Evolutionary conservation across 805 yeast species (phyloP), one percentile per base, ranked within the genome.

Genomic region (Trichomonascus vanleenenianus): DNA sequence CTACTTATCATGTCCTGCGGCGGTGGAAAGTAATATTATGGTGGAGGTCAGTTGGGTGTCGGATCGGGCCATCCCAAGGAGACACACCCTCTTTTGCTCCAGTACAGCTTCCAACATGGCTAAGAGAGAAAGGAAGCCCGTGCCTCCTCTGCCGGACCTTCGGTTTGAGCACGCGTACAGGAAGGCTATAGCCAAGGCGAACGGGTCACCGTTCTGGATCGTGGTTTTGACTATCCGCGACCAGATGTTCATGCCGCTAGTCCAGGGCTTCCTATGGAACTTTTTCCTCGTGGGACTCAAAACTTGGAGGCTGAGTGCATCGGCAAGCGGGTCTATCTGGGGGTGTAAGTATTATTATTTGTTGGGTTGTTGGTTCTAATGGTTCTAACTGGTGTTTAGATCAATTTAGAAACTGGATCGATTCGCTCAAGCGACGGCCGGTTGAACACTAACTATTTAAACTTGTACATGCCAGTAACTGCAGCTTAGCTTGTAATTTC

Each of bases 261-360:
- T 49, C 3, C 67, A 63, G 49, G 69, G 69, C 14, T 59, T 62
- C 27, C 44, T 56, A 34, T 64, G 67, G 68, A 62, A 62, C 6
- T 37, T 62, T 25, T 40, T 44, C 31, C 35, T 56, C 19, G 32
- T 44, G 3, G 50, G 49, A 9, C 18, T 42, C 14, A 22, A 43
- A 15, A 25, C 55, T 12, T 52, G 55, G 53, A 15, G 38, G 14
- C 14, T 27, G 3, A 19, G 33, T 12, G 50, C 50, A 3, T 30
- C 50, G 2, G 8, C 22, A 3, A 47, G 33, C 34, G 55, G 55
- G 1, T 25, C 44, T 7, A 12, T 27, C 9, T 52, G 52, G 53
- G 55, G 53, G 3, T 20, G 53, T 52, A 48, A 39, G 53, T 52
- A 19, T 3, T 30, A 19, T 18, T 34, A 12, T 12, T 18, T 15